These are phyloP conservation scores for Cladosporium sp. DNA, from an alignment of 2,329 filamentous ascomycete genomes.

Conservation along the genomic window DNA sequence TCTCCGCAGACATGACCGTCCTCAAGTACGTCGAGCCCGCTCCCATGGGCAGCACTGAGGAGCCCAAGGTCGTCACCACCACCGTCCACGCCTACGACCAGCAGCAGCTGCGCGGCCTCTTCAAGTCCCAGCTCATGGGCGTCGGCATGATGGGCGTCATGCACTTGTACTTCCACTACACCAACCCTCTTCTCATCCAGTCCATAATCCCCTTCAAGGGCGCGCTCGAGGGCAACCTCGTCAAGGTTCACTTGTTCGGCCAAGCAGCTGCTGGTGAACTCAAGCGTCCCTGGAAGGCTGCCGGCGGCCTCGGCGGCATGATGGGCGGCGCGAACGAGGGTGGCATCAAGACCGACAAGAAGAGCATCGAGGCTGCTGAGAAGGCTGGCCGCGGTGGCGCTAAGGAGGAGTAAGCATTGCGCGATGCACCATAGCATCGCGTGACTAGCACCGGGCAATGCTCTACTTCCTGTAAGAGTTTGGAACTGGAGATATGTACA, in stretches of 20 bases:
- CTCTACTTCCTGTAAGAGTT: background rate
- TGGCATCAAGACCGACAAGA: slow-evolving; percentile 76
- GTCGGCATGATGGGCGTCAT: slow-evolving; percentile 97
- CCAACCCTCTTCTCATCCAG: slow-evolving; percentile 97
- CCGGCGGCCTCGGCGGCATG: slow-evolving; percentile 75
- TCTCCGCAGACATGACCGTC: slow-evolving; percentile 75
- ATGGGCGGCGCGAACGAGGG: slow-evolving; percentile 56
- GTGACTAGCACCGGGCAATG: background rate
- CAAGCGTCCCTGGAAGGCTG: slow-evolving; percentile 90
- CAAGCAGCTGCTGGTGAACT: slow-evolving; percentile 83
- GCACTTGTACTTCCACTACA: slow-evolving; percentile 99
- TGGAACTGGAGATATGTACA: background rate
- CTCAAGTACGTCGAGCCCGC: slow-evolving; percentile 98
- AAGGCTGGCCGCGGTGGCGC: slow-evolving; percentile 47
- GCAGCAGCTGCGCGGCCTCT: slow-evolving; percentile 74
- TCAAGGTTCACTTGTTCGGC: slow-evolving; percentile 92
- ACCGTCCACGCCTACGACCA: slow-evolving; percentile 94
- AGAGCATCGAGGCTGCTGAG: slow-evolving; percentile 52
- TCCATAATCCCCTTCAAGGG: slow-evolving; percentile 97
- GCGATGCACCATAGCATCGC: background rate
- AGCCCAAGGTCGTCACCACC: slow-evolving; percentile 93
- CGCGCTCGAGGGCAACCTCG: slow-evolving; percentile 88
- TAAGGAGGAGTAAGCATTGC: slow-evolving; percentile 46
- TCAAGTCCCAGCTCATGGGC: slow-evolving; percentile 92
- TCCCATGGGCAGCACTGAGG: slow-evolving; percentile 86